Conservation (phyloP, 2,329 filamentous ascomycete species). For the Leptographium radiaticola region DNA sequence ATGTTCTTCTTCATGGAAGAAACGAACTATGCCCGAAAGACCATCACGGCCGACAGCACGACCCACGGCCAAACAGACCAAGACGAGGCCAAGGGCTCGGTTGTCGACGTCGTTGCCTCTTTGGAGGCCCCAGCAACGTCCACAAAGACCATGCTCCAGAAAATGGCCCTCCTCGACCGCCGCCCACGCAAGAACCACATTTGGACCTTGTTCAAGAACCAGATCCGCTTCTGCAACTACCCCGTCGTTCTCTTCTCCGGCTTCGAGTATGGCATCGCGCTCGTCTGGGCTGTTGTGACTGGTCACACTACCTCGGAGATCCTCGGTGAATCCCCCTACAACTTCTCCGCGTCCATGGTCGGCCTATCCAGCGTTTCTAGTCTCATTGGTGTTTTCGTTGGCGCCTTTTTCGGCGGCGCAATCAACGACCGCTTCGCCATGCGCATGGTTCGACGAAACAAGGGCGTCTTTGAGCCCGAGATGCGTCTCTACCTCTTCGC, state of each 20-base stretch:
- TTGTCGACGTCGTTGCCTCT: too few species aligned
- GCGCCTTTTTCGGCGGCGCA: constrained; percentile 12
- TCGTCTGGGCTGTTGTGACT: constrained; percentile 16
- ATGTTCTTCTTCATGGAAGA: constrained; percentile 49
- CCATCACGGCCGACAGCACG: too few species aligned
- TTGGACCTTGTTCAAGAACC: too few species aligned
- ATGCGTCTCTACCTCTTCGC: constrained; percentile 17
- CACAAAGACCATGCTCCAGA: too few species aligned
- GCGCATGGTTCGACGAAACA: constrained; percentile 25
- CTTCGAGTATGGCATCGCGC: constrained; percentile 16
- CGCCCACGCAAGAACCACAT: too few species aligned
- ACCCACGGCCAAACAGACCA: too few species aligned
- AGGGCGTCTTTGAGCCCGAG: constrained; percentile 22
- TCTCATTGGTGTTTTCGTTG: too few species aligned
- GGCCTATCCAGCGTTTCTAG: constrained; percentile 13
- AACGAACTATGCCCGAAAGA: constrained; percentile 41
- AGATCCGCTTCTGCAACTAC: too few species aligned
- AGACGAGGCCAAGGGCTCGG: too few species aligned
- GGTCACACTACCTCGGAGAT: constrained; percentile 13
- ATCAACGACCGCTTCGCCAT: constrained; percentile 14
- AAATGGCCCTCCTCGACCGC: too few species aligned
- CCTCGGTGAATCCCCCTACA: constrained; percentile 12
- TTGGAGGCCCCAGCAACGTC: too few species aligned
- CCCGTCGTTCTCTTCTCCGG: constrained; percentile 12
- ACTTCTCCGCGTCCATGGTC: constrained; percentile 12